A percentile compares a stretch with the other conserved stretches of the same genome.
phyloP scores from a whole-genome alignment of 176 grass and related monocot genomes.

The Sorghum bicolor region DNA sequence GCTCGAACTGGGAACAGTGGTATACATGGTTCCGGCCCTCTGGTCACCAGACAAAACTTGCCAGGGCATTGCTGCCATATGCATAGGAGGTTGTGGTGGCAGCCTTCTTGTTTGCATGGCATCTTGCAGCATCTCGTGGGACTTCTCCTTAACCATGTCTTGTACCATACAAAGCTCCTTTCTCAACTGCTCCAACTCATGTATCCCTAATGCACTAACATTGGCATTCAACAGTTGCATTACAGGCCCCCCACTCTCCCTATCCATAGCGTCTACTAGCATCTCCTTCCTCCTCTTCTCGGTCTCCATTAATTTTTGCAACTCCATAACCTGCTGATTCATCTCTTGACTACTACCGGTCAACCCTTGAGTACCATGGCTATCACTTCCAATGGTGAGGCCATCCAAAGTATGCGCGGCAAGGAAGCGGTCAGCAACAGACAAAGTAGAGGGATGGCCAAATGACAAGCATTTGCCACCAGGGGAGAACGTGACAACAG shows the following conservation, averaged over 20 bases:
- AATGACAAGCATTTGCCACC: slow-evolving; percentile 34
- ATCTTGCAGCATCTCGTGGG: not conserved
- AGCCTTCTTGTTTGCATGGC: not conserved
- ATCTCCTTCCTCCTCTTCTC: not conserved
- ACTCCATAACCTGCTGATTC: not conserved
- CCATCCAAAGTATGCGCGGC: no score
- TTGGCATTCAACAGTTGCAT: not conserved
- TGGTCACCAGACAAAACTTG: not conserved
- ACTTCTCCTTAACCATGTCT: not conserved
- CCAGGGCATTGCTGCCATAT: not conserved
- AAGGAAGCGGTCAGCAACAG: no score
- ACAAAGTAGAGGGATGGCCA: no score
- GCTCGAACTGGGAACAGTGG: not conserved
- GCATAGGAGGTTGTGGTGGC: not conserved
- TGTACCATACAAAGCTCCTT: not conserved
- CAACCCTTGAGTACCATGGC: not conserved
- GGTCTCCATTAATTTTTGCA: not conserved
- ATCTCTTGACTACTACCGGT: not conserved
- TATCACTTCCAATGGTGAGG: not conserved
- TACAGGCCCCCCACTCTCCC: not conserved
- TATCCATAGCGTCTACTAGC: not conserved
- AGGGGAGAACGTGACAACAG: slow-evolving; percentile 36
- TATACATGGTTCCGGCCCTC: not conserved
- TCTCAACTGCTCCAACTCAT: not conserved
- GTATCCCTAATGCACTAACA: not conserved